phyloP scores from a whole-genome alignment of 352 stramenopile genomes.

The Blastocystis sp. region DNA sequence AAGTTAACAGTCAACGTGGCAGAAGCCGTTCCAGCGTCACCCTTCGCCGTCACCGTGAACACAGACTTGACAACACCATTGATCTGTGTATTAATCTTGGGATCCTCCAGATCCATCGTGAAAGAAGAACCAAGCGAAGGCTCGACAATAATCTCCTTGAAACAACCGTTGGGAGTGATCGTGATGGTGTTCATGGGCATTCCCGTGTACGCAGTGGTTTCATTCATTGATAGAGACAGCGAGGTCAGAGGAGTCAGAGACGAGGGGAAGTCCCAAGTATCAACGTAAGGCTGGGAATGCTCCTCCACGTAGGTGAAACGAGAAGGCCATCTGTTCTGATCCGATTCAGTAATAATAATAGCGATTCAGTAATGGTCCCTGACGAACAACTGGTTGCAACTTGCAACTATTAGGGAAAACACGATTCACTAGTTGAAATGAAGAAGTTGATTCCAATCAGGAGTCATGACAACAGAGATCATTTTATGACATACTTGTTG shows the following conservation, averaged over 20 bases:
- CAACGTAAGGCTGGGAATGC: not conserved
- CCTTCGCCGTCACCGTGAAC: not conserved
- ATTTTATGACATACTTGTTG: no score
- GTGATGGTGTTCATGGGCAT: not conserved
- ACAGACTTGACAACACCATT: constrained; percentile 2
- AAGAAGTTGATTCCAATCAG: no score
- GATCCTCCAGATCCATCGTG: not conserved
- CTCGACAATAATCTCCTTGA: not conserved
- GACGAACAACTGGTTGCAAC: no score
- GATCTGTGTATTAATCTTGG: not conserved
- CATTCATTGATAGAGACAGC: not conserved
- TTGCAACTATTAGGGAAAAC: no score
- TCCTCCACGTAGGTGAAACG: not conserved
- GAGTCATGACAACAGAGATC: no score
- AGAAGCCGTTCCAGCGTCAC: not conserved
- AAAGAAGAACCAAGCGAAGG: not conserved
- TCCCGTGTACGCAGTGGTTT: not conserved
- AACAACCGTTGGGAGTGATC: constrained; percentile 14
- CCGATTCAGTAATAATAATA: no score
- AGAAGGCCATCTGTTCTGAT: not conserved
- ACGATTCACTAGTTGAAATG: no score
- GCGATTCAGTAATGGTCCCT: no score
- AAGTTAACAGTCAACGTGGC: constrained; percentile 9
- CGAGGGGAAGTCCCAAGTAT: not conserved
- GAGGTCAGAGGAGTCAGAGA: not conserved